Evolutionary conservation across 331 rosid species (phyloP), one percentile per base, ranked within the genome.

Genomic region (Malus hybrid): DNA sequence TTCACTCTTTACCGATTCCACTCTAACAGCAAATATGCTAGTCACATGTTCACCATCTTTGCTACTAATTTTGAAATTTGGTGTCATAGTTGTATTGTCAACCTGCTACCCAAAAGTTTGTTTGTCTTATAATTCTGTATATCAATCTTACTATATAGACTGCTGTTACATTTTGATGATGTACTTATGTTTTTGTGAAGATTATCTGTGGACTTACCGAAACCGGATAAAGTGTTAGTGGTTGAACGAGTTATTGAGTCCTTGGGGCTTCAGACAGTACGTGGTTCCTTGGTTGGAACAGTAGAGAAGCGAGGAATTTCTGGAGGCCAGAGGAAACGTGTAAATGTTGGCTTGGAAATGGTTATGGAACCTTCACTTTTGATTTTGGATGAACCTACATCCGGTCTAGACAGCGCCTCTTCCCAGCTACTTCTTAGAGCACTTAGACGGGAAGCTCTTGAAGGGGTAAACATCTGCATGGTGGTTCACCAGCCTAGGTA

Each of bases 401-500:
- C 99, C 69, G 97, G 99, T 80, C 84, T 95, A 92, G 97, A 95
- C 85, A 95, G 99, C 81, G 94, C 99, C 74, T 90, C 99, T 57
- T 95, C 99, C 52, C 97, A 85, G 79, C 89, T 87, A 72, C 97
- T 95, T 79, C 91, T 95, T 70, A 80, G 96, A 90, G 99, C 97
- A 66, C 93, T 90, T 63, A 82, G 90, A 84, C 96, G 96, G 31
- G 97, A 95, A 89, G 97, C 97, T 80, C 99, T 95, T 22, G 97
- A 90, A 85, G 99, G 97, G 65, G 97, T 95, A 42, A 95, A 93
- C 76, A 82, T 95, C 77, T 95, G 97, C 83, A 86, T 83, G 96
- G 99, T 95, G 85, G 99, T 95, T 83, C 99, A 95, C 82, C 99
- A 95, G 88, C 99, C 99, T 60, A 95, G 97, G 99, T 95, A 86